Evolutionary conservation across 257 asterid species (phyloP), one percentile per base, ranked within the genome.

Genomic region (Fraxinus excelsior): DNA sequence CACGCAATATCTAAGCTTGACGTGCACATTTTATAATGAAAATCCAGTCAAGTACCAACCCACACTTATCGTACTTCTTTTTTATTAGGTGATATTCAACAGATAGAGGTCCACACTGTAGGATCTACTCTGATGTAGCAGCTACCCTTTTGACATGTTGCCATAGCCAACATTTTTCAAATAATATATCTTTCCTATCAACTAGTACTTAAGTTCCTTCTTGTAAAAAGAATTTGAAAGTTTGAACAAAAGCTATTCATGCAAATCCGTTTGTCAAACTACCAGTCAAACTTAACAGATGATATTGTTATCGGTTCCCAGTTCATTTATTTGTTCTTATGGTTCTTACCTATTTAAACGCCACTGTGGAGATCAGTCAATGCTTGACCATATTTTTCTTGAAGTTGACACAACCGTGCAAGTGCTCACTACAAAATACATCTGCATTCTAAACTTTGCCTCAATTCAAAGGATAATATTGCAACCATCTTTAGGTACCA

Each of bases 101-200:
- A 13, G 51, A 44, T 44, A 44, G 51, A 44, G 51, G 4, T 13
- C 18, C 19, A 12, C 14, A 3, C 3, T 44, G 51, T 13, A 44
- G 51, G 19, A 44, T 44, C 51, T 12, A 12, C 1, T 44, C 18
- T 3, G 51, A 44, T 44, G 18, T 44, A 44, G 51, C 19, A 44
- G 13, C 18, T 44, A 44, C 51, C 51, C 51, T 62, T 42, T 42
- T 6, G 26, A 44, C 31, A 40, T 35, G 26, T 60, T 46, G 46
- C 68, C 51, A 67, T 56, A 70, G n/a, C 51, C 42, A 51, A 58
- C 73, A 38, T 56, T 67, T 56, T 71, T 46, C 75, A 31, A 76
- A 32, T 26, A 65, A 37, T 26, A 79, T 72, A 72, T 32, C 42
- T 73, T 40, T 72, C 51, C 32, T 67, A 8, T 32, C 26, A 34